These are phyloP conservation scores for Periconia digitata DNA, from an alignment of 2,329 filamentous ascomycete species.

Conservation along the genomic window DNA sequence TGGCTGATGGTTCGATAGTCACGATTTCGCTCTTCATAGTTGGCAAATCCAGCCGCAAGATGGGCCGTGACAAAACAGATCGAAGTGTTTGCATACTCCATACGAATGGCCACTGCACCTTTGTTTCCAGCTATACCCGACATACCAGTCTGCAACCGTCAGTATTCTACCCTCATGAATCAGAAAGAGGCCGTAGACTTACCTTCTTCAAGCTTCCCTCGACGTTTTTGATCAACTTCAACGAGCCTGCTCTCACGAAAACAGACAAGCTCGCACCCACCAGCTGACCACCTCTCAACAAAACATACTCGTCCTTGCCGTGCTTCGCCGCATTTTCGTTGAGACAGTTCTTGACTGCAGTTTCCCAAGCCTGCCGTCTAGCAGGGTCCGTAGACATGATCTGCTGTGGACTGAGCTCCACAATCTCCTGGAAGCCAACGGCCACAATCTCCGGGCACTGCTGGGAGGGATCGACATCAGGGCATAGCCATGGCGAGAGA, in stretches of 20 bases:
- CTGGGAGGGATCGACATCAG: constrained; percentile 58
- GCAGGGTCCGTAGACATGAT: constrained; percentile 98
- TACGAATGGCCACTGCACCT: constrained; percentile 91
- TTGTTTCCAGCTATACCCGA: constrained; percentile 98
- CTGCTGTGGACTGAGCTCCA: constrained; percentile 95
- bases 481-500: constrained; percentile 82
- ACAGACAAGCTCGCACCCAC: constrained; percentile 92
- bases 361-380: constrained; percentile 83
- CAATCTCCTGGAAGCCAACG: constrained; percentile 95
- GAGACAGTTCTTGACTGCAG: constrained; percentile 73
- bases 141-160: constrained; percentile 66
- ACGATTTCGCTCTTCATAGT: constrained; percentile 93
- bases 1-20: constrained; percentile 89
- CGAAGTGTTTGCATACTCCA: constrained; percentile 90
- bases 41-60: constrained; percentile 91
- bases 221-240: constrained; percentile 89
- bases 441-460: constrained; percentile 81
- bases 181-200: constrained; percentile 11
- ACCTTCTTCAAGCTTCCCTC: constrained; percentile 92
- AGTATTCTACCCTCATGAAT: constrained; percentile 3
- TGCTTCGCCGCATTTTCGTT: constrained; percentile 69
- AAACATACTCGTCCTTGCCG: constrained; percentile 78
- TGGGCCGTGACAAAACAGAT: constrained; percentile 97
- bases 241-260: constrained; percentile 77
- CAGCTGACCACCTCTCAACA: constrained; percentile 87